Base-by-base conservation (phyloP, 768 basidiomycete genomes). In the Paxillus rubicundulus region DNA sequence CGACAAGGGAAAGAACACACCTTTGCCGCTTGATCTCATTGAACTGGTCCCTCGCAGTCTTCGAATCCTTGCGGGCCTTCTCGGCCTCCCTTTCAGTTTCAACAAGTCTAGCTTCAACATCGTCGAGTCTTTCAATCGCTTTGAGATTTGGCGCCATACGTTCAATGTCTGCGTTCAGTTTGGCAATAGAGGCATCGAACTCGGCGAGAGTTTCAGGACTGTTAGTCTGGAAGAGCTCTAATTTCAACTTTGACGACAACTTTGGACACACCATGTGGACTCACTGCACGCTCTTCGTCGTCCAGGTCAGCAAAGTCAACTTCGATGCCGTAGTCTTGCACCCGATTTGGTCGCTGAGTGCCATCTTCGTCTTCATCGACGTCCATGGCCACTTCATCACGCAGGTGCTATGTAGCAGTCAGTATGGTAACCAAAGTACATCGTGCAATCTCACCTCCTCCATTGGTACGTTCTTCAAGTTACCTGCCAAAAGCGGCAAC, bases 61-160 rank as follows among this genome's bases (percentile, higher is more conserved):
- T 94, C 0, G 92, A 93, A 39, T 92, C 91, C 60, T 89, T 91
- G 39, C 95, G 81, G 2, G 95, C 90, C 58, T 90, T 86, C 9
- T 97, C 94, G 2, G 94, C 92, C 66, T 98, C 96, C 54, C 80
- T 84, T 72, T 98, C 95, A 0, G 93, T 95, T 50, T 92, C 89
- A 1, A 84, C 79, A 14, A 98, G 77, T 62, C 91, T 93, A 2
- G 78, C 74, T 67, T 98, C 86, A 3, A 92, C 89, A 56, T 92
- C 86, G 48, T 92, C 92, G 24, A 94, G 75, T 52, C 91, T 77
- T 57, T 98, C 94, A 58, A 95, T 89, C 0, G 96, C 96, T 68
- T 98, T 98, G 82, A 98, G 77, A 66, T 98, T 99, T 10, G 96
- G 95, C 1, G 92, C 90, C 86, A 98, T 91, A 46, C 83, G 80